Percentiles rank a stretch among this genome's conserved stretches.
Evolutionary conservation across 192 early-diverging fungal genomes (phyloP).

Genomic region (Backusella luteola): DNA sequence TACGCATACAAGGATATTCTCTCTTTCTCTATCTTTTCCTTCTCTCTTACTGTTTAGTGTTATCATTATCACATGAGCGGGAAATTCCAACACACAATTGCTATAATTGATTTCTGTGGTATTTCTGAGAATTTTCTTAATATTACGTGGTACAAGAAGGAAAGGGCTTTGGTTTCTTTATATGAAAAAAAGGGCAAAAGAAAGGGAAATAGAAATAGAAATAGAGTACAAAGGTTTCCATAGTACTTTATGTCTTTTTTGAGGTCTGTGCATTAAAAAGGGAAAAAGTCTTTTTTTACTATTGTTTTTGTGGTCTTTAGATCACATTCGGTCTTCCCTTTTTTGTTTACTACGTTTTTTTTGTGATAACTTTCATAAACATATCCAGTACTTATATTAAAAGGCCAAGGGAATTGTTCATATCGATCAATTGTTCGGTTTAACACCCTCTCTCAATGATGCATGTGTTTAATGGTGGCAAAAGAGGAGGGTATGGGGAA

Average conservation of each 20-base stretch:
- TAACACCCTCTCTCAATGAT: neutral
- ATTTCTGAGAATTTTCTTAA: neutral
- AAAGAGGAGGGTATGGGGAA: neutral
- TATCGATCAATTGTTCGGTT: neutral
- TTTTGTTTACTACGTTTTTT: neutral
- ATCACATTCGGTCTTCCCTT: slow-evolving; percentile 1
- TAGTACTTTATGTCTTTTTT: neutral
- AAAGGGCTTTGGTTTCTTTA: neutral
- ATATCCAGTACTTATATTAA: neutral
- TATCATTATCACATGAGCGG: neutral
- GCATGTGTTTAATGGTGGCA: neutral
- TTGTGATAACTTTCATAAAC: neutral
- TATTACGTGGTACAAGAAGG: neutral
- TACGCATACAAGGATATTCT: neutral
- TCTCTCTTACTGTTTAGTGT: neutral
- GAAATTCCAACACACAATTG: neutral
- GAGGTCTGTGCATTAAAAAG: slow-evolving; percentile 5
- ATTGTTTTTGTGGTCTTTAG: neutral
- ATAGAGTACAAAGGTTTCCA: neutral
- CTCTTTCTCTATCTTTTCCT: neutral
- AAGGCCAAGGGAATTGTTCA: neutral
- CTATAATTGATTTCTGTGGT: neutral
- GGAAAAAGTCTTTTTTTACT: neutral
- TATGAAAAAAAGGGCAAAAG: neutral
- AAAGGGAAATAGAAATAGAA: neutral